These are phyloP conservation scores for Vigna radiata DNA, from an alignment of 306 rosid genomes.

Conservation along the genomic window DNA sequence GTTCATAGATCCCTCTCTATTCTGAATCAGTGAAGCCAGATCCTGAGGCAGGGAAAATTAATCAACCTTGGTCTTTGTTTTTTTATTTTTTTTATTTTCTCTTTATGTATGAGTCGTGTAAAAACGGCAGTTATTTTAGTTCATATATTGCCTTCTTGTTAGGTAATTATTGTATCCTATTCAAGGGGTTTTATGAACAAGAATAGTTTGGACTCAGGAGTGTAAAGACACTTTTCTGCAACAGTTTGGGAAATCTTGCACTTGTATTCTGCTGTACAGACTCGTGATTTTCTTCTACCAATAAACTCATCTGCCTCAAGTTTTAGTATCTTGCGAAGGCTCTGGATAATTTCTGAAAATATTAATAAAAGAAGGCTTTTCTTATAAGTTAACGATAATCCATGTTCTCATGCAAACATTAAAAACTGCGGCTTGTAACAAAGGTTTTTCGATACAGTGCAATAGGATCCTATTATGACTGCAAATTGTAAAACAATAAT, in stretches of 20 bases:
- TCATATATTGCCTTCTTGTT: conserved; percentile 15
- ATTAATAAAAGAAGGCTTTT: background rate
- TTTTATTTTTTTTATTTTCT: too few species aligned
- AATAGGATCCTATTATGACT: too few species aligned
- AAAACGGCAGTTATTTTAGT: conserved; percentile 27
- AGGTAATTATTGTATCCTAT: conserved; percentile 22
- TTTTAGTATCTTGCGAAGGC: background rate
- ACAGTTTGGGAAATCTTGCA: background rate
- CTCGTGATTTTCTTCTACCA: conserved; percentile 14
- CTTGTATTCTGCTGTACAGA: conserved; percentile 31
- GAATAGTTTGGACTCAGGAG: background rate
- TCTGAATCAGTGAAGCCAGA: conserved; percentile 49
- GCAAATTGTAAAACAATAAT: too few species aligned
- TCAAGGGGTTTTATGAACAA: conserved; percentile 33
- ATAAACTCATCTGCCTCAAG: conserved; percentile 25
- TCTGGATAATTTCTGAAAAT: background rate
- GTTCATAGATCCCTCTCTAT: conserved; percentile 60
- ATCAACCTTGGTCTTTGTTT: too few species aligned
- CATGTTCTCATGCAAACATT: too few species aligned
- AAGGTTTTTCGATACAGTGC: too few species aligned
- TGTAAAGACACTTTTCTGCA: conserved; percentile 5
- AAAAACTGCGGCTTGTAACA: too few species aligned
- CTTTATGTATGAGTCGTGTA: conserved; percentile 25
- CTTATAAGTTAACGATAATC: too few species aligned
- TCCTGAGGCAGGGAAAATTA: too few species aligned